Evolutionary conservation across 768 basidiomycete genomes (phyloP), one percentile per base, ranked within the genome.

Genomic region (Cystofilobasidium capitatum): DNA sequence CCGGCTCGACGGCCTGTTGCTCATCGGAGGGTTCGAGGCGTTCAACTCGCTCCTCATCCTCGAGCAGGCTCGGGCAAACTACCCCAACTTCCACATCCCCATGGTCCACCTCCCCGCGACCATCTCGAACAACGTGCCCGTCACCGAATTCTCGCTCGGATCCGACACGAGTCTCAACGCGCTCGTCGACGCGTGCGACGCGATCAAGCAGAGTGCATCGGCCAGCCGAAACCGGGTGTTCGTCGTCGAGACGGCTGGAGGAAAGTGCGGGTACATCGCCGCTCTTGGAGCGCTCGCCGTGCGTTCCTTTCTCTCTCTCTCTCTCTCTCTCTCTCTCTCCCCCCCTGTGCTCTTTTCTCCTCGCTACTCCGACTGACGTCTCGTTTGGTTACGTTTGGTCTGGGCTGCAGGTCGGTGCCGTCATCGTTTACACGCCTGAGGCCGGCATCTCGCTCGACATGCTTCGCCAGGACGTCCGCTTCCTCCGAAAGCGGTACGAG

Each of bases 141-240:
- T 97, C 81, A 97, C 94, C 58, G 93, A 98, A 76, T 91, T 89
- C 78, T 93, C 90, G 76, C 79, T 99, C 69, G 96, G 96, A 55
- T 88, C 86, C 72, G 96, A 99, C 75, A 99, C 96, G n/a, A 89
- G 88, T 76, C 80, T 99, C 81, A 99, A 98, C 76, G 92, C 93
- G 3, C 81, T 99, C 36, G 92, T 98, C 62, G 90, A 93, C 69
- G 96, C 96, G 8, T 98, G 94, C 75, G 96, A 99, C 78, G 86
- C 93, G 47, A 97, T 99, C 79, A 96, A 93, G 80, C 96, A 99
- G 81, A 93, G 91, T 74, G 96, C 96, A 13, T 89, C 89, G 64
- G 94, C 96, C 6, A 96, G 91, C 74, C 78, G 96, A 70, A 92
- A 98, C 77, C 81, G 96, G 49, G 96, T 97, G 68, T 99, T 99